Conservation (phyloP, 495 filamentous ascomycete genomes). For the Pseudotulostoma volvatum region DNA sequence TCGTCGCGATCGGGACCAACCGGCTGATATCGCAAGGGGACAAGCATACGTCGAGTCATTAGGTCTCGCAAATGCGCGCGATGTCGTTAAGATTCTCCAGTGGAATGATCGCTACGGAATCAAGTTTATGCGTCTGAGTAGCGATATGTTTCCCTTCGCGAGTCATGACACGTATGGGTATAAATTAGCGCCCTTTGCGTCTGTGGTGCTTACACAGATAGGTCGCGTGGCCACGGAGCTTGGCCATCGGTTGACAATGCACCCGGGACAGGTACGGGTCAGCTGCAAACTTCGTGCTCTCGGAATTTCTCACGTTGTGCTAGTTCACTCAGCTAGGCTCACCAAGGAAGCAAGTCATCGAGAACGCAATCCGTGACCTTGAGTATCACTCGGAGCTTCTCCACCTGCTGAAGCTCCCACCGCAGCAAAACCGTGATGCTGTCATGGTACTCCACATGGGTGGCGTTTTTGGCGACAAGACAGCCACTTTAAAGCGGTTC, state of each 20-base stretch:
- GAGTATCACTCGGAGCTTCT: conserved; percentile 85
- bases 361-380: conserved; percentile 62
- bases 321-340: conserved; percentile 80
- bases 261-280: conserved; percentile 56
- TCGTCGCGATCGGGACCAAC: conserved; percentile 54
- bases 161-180: conserved; percentile 81
- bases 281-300: conserved; percentile 4
- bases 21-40: conserved; percentile 44
- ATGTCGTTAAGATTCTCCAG: conserved; percentile 67
- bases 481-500: conserved; percentile 66
- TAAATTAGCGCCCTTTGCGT: conserved; percentile 71
- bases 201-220: conserved; percentile 55
- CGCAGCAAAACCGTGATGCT: conserved; percentile 71
- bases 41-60: conserved; percentile 59
- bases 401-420: conserved; percentile 56
- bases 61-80: conserved; percentile 65
- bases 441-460: conserved; percentile 95
- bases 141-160: conserved; percentile 95
- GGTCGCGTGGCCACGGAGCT: conserved; percentile 65
- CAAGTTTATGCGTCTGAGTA: conserved; percentile 81
- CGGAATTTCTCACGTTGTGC: neutral
- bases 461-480: conserved; percentile 79
- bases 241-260: conserved; percentile 74
- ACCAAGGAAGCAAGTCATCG: conserved; percentile 56
- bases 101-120: conserved; percentile 94